phyloP scores from a whole-genome alignment of 306 rosid species.

The Elaeagnus macrophylla region DNA sequence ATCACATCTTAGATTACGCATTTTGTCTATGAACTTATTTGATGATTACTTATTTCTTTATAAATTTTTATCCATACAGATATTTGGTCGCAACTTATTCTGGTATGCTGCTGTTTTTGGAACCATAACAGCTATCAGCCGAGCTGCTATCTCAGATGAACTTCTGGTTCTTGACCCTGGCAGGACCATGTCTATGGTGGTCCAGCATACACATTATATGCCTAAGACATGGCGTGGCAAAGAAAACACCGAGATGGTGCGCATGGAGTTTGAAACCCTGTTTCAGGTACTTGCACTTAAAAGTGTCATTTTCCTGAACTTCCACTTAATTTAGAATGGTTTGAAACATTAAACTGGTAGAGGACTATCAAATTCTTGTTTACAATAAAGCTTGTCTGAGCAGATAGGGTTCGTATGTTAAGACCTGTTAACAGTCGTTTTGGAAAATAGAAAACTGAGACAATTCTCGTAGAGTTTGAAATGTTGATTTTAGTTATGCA shows the following conservation, averaged over 20 bases:
- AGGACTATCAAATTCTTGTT: too few relatives aligned
- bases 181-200: constrained; percentile 80
- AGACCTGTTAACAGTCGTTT: too few relatives aligned
- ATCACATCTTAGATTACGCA: not conserved
- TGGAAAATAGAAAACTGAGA: too few relatives aligned
- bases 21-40: not conserved
- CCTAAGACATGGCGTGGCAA: constrained; percentile 94
- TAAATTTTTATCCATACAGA: constrained; percentile 29
- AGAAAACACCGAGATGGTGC: constrained; percentile 59
- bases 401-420: too few relatives aligned
- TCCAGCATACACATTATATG: constrained; percentile 89
- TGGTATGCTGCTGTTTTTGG: constrained; percentile 98
- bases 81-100: constrained; percentile 85
- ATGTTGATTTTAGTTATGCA: too few relatives aligned
- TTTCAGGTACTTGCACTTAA: constrained; percentile 54
- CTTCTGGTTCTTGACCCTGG: constrained; percentile 69
- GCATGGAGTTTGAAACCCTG: constrained; percentile 64
- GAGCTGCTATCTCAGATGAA: constrained; percentile 63
- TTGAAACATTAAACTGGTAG: too few relatives aligned
- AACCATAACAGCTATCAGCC: constrained; percentile 71
- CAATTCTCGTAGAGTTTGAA: too few relatives aligned
- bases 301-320: not conserved
- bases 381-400: too few relatives aligned
- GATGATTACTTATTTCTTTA: not conserved
- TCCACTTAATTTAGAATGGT: constrained; percentile 3